Percentiles rank a stretch among this genome's conserved stretches.
Evolutionary conservation across 2,329 filamentous ascomycete genomes (phyloP).

Genomic region (Xylaria sp.): DNA sequence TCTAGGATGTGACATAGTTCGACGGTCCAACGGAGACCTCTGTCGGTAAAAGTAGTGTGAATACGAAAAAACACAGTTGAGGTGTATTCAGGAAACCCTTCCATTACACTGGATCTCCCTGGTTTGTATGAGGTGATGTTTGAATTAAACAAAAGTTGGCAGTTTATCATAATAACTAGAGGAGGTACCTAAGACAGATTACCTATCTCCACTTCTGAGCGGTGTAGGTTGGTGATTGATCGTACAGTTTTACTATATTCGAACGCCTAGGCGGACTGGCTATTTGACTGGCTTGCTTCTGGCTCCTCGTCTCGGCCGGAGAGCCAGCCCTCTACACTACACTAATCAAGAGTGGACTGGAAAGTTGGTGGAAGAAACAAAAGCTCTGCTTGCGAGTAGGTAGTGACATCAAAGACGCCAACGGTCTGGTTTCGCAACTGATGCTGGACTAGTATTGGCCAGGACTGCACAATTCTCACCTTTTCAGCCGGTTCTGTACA

Average conservation of each 20-base stretch:
- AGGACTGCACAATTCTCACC: background rate
- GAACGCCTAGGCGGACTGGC: background rate
- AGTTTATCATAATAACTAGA: constrained; percentile 5
- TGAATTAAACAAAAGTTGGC: background rate
- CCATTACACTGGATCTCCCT: background rate
- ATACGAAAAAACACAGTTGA: background rate
- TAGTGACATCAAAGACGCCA: constrained; percentile 6
- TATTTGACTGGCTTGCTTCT: constrained; percentile 28
- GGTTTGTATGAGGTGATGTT: background rate
- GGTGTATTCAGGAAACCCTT: background rate
- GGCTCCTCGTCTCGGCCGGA: constrained; percentile 15
- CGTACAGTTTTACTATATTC: constrained; percentile 17
- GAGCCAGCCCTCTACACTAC: constrained; percentile 12
- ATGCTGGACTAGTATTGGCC: constrained; percentile 12
- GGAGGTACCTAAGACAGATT: constrained; percentile 1
- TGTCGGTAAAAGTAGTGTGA: constrained; percentile 22
- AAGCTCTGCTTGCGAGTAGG: constrained; percentile 7
- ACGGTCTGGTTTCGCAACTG: constrained; percentile 11
- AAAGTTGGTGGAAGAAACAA: constrained; percentile 4
- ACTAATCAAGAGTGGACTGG: background rate
- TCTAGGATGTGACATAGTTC: background rate
- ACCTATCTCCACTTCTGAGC: constrained; percentile 4
- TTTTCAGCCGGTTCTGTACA: background rate
- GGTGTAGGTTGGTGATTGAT: constrained; percentile 25
- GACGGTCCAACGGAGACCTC: constrained; percentile 15